Base-by-base conservation (phyloP, 2,329 filamentous ascomycete species). In the Stachybotrys chlorohalonatus region DNA sequence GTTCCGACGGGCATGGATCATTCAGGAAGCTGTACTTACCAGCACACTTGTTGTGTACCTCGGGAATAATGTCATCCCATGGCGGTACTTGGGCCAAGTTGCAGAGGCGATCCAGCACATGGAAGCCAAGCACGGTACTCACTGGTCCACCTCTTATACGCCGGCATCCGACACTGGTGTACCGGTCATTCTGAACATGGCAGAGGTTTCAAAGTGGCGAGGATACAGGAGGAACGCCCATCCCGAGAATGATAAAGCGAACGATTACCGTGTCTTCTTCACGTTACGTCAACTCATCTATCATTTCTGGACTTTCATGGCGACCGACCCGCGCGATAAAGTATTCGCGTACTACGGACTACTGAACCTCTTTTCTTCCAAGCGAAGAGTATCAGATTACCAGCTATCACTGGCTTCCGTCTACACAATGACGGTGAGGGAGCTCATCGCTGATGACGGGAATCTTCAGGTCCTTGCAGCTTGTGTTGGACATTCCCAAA, bases 1-100 rank as follows among this genome's bases (percentile, higher is more conserved):
- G 65, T 66, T 66, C 53, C 58, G 59, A 31, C 56, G 65, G 7
- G 63, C 62, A 6, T 66, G 65, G 63, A 61, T 66, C 32, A 60
- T 66, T 6, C 64, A 66, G 49, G 64, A 67, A 47, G 62, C 63
- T 3, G 52, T 66, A 13, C 55, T 67, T 1, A 57, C 62, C 2
- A 54, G 58, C 17, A 52, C 56, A 6, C 16, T 65, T 9, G 55
- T 65, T 53, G 59, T 66, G 49, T 66, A 64, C 47, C 53, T 62
- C 5, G 63, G 61, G n/a, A 54, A 54, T 48, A 51, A 51, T 1
- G 51, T 54, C 47, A 17, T 63, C 31, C 51, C 56, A 1, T 61
- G 58, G 57, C 50, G 56, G 17, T 54, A 60, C 13, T 56, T 65
- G 3, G 62, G 62, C 2, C 17, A 16, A 9, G 59, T 63, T 0